Base-by-base conservation (phyloP, 805 yeast species). In the Metschnikowia vanudenii region DNA sequence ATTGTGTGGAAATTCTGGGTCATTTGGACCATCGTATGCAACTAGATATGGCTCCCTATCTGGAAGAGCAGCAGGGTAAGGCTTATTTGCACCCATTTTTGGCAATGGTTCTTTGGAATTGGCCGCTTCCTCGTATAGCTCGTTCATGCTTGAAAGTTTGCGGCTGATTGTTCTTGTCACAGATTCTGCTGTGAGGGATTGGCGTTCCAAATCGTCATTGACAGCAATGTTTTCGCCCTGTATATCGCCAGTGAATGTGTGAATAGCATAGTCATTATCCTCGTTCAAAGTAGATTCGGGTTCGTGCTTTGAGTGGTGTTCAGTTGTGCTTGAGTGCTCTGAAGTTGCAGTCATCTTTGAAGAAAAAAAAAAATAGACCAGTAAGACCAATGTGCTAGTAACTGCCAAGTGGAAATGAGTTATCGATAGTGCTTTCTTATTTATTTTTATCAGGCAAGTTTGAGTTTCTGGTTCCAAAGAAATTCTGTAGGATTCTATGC, bases 1-100 rank as follows among this genome's bases (percentile, higher is more conserved):
- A 61, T 90, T 89, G 60, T 82, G 83, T 0, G 97, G 96, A 62
- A 83, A 88, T 8, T 66, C 47, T 1, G 96, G 96, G 60, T 90
- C 97, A 39, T 81, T 72, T 1, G 84, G 83, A 0, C 96, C 96
- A 59, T 85, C 85, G 58, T 75, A 88, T 2, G 83, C 75, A 7
- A 89, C 96, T 10, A 79, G 73, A 60, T 82, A 89, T 1, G 69
- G 69, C 18, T 70, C 77, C 37, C 73, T 65, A 39, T 76, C 76
- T 0, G 85, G 85, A 41, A 84, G 71, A 20, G 69, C 44, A 8
- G 88, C 82, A 6, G 92, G 92, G 54, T 69, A 83, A 4, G 71
- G 75, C 61, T 84, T 76, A 28, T 74, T 81, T 8, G 78, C 81
- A 35, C 94, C 94, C 90, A 86, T 85, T 4, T 39, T 43, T 2